These are phyloP conservation scores for Rhizoclosmatium sp. DNA, from an alignment of 192 early-diverging fungal genomes.

Conservation along the genomic window DNA sequence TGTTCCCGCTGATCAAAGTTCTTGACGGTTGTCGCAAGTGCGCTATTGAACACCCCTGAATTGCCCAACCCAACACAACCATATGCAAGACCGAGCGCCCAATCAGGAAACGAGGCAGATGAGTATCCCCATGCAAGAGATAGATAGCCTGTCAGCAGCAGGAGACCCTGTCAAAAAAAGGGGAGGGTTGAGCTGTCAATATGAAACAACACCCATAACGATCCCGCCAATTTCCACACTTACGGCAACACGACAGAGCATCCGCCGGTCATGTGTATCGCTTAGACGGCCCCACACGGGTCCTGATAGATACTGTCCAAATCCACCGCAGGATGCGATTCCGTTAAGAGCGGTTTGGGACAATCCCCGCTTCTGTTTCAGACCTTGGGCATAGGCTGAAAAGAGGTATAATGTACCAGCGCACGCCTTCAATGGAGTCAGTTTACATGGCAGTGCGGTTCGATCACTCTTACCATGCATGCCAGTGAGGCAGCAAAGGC, in stretches of 20 bases:
- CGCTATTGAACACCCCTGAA: conserved; percentile 33
- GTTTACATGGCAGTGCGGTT: not conserved
- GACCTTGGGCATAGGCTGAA: conserved; percentile 60
- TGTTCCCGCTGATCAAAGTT: conserved; percentile 38
- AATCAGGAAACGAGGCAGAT: not conserved
- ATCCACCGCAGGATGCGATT: conserved; percentile 69
- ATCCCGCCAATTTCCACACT: not conserved
- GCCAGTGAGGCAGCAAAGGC: conserved; percentile 43
- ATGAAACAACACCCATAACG: conserved; percentile 5
- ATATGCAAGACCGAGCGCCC: conserved; percentile 37
- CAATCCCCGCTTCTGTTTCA: conserved; percentile 60
- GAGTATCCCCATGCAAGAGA: not conserved
- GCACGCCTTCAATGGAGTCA: conserved; percentile 13
- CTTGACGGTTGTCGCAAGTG: conserved; percentile 43
- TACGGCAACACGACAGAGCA: conserved; percentile 33
- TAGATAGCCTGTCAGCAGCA: conserved; percentile 15
- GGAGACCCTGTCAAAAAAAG: conserved; percentile 2
- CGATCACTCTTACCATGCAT: conserved; percentile 33
- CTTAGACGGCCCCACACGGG: conserved; percentile 65
- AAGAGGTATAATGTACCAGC: conserved; percentile 76
- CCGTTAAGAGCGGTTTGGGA: conserved; percentile 68
- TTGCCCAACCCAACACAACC: conserved; percentile 48
- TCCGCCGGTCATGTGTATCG: conserved; percentile 37
- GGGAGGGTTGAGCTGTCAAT: not conserved
- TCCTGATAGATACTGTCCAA: conserved; percentile 70